A percentile compares a stretch with the other conserved stretches of the same genome.
Conservation (phyloP, 129 eudicot genomes). For the Helianthus annuus region DNA sequence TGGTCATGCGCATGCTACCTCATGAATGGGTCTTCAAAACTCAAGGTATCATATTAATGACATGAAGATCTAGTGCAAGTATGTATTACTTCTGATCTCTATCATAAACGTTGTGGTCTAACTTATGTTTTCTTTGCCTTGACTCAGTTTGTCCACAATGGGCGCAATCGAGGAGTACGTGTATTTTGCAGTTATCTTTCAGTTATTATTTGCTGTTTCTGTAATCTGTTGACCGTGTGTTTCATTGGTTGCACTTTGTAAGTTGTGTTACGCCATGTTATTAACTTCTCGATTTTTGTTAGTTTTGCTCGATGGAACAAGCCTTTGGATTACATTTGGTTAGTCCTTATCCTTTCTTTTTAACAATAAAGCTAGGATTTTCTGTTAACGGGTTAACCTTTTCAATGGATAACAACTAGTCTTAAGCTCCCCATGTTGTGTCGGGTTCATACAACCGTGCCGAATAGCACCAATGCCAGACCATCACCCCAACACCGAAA, state of each 20-base stretch:
- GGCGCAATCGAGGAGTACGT: conserved; percentile 12
- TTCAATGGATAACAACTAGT: too few species aligned
- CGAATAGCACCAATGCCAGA: too few species aligned
- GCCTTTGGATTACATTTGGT: background rate
- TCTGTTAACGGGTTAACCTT: too few species aligned
- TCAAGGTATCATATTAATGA: conserved; percentile 3
- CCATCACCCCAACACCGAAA: too few species aligned
- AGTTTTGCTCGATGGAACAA: conserved; percentile 1
- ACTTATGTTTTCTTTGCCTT: conserved; percentile 25
- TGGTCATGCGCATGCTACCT: conserved; percentile 11
- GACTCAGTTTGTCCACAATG: background rate
- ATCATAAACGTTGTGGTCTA: conserved; percentile 19
- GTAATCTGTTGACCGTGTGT: background rate
- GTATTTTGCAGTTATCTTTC: conserved; percentile 1
- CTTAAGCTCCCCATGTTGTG: too few species aligned
- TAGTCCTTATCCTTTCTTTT: background rate
- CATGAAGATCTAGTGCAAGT: background rate
- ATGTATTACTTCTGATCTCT: too few species aligned
- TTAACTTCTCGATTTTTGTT: background rate
- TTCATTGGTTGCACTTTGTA: conserved; percentile 13
- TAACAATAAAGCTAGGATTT: too few species aligned
- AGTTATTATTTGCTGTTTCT: conserved; percentile 6
- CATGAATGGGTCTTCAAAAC: conserved; percentile 19
- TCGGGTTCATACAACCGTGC: too few species aligned
- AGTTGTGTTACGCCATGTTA: conserved; percentile 1